These are phyloP conservation scores for Aureobasidium sp. DNA, from an alignment of 2,329 filamentous ascomycete genomes.

Conservation along the genomic window DNA sequence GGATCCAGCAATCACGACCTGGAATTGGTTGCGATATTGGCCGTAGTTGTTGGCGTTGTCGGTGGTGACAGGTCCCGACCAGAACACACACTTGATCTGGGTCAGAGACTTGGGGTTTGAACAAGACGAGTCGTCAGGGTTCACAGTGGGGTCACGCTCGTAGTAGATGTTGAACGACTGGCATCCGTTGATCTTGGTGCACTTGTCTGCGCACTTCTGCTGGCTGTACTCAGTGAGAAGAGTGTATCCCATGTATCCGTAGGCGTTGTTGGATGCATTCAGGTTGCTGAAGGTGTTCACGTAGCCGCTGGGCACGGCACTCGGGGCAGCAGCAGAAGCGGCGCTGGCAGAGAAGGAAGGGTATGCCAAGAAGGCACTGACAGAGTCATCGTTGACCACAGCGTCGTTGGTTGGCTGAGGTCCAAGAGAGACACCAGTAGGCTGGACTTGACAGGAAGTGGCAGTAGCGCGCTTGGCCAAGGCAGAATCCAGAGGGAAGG, in stretches of 20 bases:
- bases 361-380: conserved; percentile 16
- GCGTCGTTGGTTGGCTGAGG: conserved; percentile 18
- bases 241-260: conserved; percentile 23
- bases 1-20: conserved; percentile 38
- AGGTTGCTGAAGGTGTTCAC: conserved; percentile 16
- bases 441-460: conserved; percentile 28
- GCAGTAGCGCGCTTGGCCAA: background rate
- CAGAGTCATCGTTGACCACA: no score
- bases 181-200: conserved; percentile 19
- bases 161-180: conserved; percentile 22
- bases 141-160: conserved; percentile 31
- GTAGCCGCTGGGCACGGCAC: conserved; percentile 19
- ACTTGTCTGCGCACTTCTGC: conserved; percentile 15
- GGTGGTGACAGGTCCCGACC: conserved; percentile 26
- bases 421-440: conserved; percentile 24
- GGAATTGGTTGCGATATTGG: conserved; percentile 30
- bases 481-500: background rate
- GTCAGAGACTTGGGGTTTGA: conserved; percentile 28
- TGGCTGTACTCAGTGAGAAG: conserved; percentile 14
- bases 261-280: conserved; percentile 16
- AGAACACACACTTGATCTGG: conserved; percentile 29
- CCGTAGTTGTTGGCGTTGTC: conserved; percentile 30
- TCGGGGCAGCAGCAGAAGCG: conserved; percentile 17
- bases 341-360: conserved; percentile 14
- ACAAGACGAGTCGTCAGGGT: conserved; percentile 20